These are phyloP conservation scores for Aspergillus eucalypticola DNA, from an alignment of 2,329 filamentous ascomycete species.

Conservation along the genomic window DNA sequence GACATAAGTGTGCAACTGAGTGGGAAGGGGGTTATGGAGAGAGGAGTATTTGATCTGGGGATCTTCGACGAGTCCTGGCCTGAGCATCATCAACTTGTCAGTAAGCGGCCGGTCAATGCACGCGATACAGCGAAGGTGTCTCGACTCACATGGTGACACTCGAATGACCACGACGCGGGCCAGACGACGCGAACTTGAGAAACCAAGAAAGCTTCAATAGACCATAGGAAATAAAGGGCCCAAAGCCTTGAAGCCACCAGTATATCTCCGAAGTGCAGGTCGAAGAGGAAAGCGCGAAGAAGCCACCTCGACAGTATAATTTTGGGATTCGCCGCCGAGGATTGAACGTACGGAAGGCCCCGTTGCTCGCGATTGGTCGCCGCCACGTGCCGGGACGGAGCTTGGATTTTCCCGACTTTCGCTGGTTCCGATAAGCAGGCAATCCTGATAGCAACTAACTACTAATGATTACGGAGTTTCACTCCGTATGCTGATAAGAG, in stretches of 20 bases:
- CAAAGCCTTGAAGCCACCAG: slow-evolving; percentile 4
- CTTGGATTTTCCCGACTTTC: slow-evolving; percentile 18
- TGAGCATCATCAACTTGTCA: slow-evolving; percentile 34
- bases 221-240: slow-evolving; percentile 26
- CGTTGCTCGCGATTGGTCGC: slow-evolving; percentile 20
- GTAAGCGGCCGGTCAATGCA: slow-evolving; percentile 12
- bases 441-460: not conserved
- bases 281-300: slow-evolving; percentile 19
- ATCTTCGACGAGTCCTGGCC: slow-evolving; percentile 86
- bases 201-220: slow-evolving; percentile 18
- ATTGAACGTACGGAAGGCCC: slow-evolving; percentile 12
- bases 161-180: slow-evolving; percentile 33
- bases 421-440: not conserved
- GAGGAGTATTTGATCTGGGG: slow-evolving; percentile 84
- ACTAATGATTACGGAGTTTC: no score
- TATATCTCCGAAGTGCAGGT: slow-evolving; percentile 3
- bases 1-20: slow-evolving; percentile 81
- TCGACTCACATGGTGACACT: slow-evolving; percentile 36
- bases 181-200: slow-evolving; percentile 22
- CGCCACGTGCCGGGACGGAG: slow-evolving; percentile 23
- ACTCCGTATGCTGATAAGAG: not conserved
- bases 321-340: slow-evolving; percentile 27
- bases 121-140: slow-evolving; percentile 10
- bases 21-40: slow-evolving; percentile 81
- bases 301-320: slow-evolving; percentile 31